Evolutionary conservation across 768 basidiomycete genomes (phyloP).

Genomic region (Lactarius quietus): DNA sequence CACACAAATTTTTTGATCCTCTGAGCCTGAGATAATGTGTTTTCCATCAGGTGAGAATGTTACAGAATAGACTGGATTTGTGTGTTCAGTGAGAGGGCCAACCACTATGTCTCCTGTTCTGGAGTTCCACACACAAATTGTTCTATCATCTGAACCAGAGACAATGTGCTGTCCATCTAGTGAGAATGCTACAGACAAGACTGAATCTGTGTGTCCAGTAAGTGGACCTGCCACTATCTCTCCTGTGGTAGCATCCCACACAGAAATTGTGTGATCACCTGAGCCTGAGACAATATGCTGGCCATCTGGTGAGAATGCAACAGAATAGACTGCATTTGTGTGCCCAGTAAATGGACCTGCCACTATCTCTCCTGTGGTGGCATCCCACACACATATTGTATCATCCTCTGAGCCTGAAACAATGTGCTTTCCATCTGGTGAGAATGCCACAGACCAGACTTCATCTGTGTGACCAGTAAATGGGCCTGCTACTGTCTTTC

Average conservation of each 20-base stretch:
- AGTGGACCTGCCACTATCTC: neutral
- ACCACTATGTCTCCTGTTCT: neutral
- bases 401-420: slow-evolving; percentile 5
- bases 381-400: slow-evolving; percentile 11
- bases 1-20: neutral
- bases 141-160: neutral
- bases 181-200: neutral
- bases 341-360: neutral
- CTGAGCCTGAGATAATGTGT: neutral
- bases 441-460: slow-evolving; percentile 1
- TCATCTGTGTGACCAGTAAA: neutral
- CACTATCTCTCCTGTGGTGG: neutral
- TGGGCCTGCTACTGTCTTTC: neutral
- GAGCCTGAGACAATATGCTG: neutral
- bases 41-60: neutral
- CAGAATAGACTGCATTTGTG: neutral
- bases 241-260: neutral
- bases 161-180: neutral
- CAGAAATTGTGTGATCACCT: neutral
- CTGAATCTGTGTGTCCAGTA: neutral
- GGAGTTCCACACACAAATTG: neutral
- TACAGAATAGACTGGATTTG: neutral
- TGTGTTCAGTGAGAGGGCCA: neutral
- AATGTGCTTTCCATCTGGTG: slow-evolving; percentile 27
- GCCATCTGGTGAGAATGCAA: neutral